Evolutionary conservation across 2,329 filamentous ascomycete species (phyloP).

Genomic region (Claviceps maximensis): DNA sequence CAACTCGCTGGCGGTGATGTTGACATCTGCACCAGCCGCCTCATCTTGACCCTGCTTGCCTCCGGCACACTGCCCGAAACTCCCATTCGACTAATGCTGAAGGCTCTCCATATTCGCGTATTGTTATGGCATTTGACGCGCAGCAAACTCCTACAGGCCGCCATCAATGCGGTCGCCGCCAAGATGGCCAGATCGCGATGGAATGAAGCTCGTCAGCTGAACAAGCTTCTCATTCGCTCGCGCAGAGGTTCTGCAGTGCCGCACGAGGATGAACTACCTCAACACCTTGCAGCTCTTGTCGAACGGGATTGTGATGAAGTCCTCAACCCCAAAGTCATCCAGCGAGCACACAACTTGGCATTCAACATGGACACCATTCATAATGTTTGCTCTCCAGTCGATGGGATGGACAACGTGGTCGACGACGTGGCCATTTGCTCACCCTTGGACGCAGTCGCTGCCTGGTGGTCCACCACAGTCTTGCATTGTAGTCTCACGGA

Average conservation of each 20-base stretch:
- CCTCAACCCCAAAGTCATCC: slow-evolving; percentile 61
- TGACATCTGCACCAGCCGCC: slow-evolving; percentile 75
- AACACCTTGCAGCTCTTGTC: slow-evolving; percentile 62
- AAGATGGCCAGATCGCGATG: slow-evolving; percentile 65
- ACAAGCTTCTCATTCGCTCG: slow-evolving; percentile 31
- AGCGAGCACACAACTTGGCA: slow-evolving; percentile 78
- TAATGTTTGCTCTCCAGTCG: slow-evolving; percentile 47
- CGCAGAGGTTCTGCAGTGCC: slow-evolving; percentile 28
- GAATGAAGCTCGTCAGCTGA: slow-evolving; percentile 62
- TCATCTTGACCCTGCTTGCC: slow-evolving; percentile 75
- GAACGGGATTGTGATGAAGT: slow-evolving; percentile 73
- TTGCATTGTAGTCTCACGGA: slow-evolving; percentile 56
- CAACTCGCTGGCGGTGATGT: slow-evolving; percentile 83
- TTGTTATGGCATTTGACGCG: slow-evolving; percentile 68
- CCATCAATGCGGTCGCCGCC: slow-evolving; percentile 57
- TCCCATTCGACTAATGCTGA: slow-evolving; percentile 74
- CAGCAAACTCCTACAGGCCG: slow-evolving; percentile 47
- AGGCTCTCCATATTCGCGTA: slow-evolving; percentile 82
- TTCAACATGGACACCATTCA: slow-evolving; percentile 70
- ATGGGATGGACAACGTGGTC: slow-evolving; percentile 69
- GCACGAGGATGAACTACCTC: slow-evolving; percentile 50
- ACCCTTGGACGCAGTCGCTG: slow-evolving; percentile 77
- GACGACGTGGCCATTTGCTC: slow-evolving; percentile 76
- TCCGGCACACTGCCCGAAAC: slow-evolving; percentile 78
- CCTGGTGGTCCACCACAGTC: slow-evolving; percentile 73